Base-by-base conservation (phyloP, 169 alveolate species). In the Cryptosporidium muris region DNA sequence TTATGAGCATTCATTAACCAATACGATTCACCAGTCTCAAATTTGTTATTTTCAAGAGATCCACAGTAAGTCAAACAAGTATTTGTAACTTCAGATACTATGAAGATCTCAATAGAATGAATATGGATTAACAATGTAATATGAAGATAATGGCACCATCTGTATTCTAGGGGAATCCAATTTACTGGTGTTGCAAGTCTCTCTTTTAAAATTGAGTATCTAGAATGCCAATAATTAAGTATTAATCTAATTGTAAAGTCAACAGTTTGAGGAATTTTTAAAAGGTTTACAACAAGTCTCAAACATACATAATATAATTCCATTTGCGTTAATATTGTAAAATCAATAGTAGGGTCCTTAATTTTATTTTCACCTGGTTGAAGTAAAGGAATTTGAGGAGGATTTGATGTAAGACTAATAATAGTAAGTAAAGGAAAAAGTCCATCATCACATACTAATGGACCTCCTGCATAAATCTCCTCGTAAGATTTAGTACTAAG, bases 71-170 rank as follows among this genome's bases (percentile, higher is more conserved):
- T n/a, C 1, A 51, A 51, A 11, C 1, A 25, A 25, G 25, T 25
- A 43, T 74, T 43, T 2, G 67, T 40, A 74, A 74, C 85, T 51
- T 74, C 74, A 1, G 85, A 74, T 43, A 74, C 63, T 6, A 56
- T 64, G 48, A 74, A 74, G 54, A 74, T 38, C 60, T 74, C 85
- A 3, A 63, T 45, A 56, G 85, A 74, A 9, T 58, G 11, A 8
- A 74, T 45, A 45, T 74, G 43, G 7, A 74, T 58, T 47, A 74
- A 58, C 47, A 74, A 11, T 45, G 74, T 51, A 12, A 62, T 37
- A 48, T 74, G 85, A 36, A 74, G 48, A 58, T 54, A 74, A 58
- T 74, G 85, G 25, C 40, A 48, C 85, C 85, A 74, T 7, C 85
- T 66, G 25, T 74, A 74, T 43, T 74, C 85, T 14, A 43, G 48